Conservation (phyloP, 495 filamentous ascomycete species). For the Xylaria flabelliformis region DNA sequence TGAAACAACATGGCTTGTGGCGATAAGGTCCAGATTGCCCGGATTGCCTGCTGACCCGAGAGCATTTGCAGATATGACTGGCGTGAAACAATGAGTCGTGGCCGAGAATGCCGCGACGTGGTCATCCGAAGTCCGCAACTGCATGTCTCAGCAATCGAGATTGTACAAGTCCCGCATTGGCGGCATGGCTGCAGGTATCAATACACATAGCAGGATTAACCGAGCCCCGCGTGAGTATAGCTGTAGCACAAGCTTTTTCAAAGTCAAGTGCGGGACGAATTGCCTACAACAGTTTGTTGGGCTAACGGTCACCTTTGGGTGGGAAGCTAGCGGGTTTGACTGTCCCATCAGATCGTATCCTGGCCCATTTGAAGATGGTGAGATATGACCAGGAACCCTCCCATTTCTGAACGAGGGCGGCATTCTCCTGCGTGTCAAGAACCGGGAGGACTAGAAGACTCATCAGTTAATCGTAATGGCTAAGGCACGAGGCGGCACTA, state of each 20-base stretch:
- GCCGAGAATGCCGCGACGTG: conserved; percentile 19
- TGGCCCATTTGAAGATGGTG: conserved; percentile 61
- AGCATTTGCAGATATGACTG: conserved; percentile 19
- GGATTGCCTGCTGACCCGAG: conserved; percentile 8
- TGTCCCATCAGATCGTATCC: conserved; percentile 63
- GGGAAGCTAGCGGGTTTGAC: conserved; percentile 69
- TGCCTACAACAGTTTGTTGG: conserved; percentile 45
- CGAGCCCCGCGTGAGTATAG: conserved; percentile 24
- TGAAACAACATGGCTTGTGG: conserved; percentile 24
- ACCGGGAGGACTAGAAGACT: conserved; percentile 56
- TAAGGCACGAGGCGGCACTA: conserved; percentile 32
- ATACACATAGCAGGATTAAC: conserved; percentile 26
- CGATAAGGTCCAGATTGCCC: conserved; percentile 2
- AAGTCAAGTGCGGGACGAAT: conserved; percentile 40
- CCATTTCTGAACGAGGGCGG: conserved; percentile 53
- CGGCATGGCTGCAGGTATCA: conserved; percentile 16
- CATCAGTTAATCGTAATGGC: conserved; percentile 24
- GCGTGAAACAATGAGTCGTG: conserved; percentile 17
- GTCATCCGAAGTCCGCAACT: conserved; percentile 20
- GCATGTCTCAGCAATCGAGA: conserved; percentile 20
- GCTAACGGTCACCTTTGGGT: conserved; percentile 62
- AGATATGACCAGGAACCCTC: conserved; percentile 63
- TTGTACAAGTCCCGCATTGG: conserved; percentile 24
- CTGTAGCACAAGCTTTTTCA: conserved; percentile 28
- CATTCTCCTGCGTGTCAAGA: conserved; percentile 53